Percentiles rank a stretch among this genome's conserved stretches.
Evolutionary conservation across 169 alveolate species (phyloP).

Genomic region (Ichthyophthirius multifiliis): DNA sequence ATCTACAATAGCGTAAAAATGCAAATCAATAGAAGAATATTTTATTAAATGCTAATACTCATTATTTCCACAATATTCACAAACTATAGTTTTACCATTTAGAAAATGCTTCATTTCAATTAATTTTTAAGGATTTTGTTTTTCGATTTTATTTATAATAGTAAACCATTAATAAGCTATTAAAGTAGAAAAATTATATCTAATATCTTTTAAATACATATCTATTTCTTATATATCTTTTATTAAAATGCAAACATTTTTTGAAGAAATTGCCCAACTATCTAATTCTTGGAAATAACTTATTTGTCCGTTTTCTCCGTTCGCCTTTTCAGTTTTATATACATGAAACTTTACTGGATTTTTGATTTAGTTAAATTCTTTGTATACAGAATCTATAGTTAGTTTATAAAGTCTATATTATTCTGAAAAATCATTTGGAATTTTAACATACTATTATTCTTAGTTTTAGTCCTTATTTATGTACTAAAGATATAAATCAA

Average conservation of each 20-base stretch:
- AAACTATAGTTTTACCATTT: slow-evolving; percentile 63
- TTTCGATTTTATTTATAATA: slow-evolving; percentile 32
- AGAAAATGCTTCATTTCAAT: slow-evolving; percentile 46
- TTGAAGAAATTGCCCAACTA: slow-evolving; percentile 66
- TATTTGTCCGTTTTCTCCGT: slow-evolving; percentile 79
- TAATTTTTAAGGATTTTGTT: slow-evolving; percentile 27
- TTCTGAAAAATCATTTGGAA: too few species aligned
- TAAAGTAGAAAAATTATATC: slow-evolving; percentile 55
- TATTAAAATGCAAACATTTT: slow-evolving; percentile 65
- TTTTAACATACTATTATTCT: slow-evolving; percentile 10
- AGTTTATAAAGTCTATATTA: too few species aligned
- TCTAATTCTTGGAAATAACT: slow-evolving; percentile 45
- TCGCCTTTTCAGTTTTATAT: slow-evolving; percentile 61
- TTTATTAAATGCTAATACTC: slow-evolving; percentile 70
- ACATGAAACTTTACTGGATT: slow-evolving; percentile 31
- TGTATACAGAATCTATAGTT: slow-evolving; percentile 23
- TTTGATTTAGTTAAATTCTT: not conserved
- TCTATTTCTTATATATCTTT: slow-evolving; percentile 41
- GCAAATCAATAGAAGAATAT: slow-evolving; percentile 48
- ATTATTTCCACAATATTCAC: slow-evolving; percentile 76
- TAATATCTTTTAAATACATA: slow-evolving; percentile 30
- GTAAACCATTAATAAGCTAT: slow-evolving; percentile 69
- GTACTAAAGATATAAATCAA: slow-evolving; percentile 48
- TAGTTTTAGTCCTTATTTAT: slow-evolving; percentile 6
- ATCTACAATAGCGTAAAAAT: slow-evolving; percentile 70